Percentiles rank a stretch among this genome's conserved stretches.
Conservation (phyloP, 2,329 filamentous ascomycete genomes). For the Sporothrix sp. region DNA sequence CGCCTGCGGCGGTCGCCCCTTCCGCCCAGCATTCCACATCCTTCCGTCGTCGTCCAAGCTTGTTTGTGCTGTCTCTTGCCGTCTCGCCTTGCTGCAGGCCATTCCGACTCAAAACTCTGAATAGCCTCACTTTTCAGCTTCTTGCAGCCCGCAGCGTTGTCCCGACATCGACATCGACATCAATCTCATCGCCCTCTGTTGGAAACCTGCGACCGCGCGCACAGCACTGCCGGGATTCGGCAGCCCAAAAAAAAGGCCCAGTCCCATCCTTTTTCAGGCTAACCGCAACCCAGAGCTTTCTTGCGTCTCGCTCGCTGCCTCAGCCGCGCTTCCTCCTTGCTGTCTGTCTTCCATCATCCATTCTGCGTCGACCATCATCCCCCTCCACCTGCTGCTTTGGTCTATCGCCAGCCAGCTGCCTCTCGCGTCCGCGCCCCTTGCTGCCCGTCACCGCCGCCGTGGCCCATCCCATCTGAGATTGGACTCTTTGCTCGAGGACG, state of each 20-base stretch:
- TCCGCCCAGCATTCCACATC: neutral
- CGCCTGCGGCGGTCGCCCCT: too few species aligned
- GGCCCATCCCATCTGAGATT: neutral
- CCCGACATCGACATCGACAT: too few species aligned
- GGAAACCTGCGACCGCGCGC: neutral
- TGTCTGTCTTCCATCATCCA: slow-evolving; percentile 9
- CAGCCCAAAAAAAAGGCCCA: neutral
- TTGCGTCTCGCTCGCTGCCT: slow-evolving; percentile 1
- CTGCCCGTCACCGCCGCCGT: neutral
- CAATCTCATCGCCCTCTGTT: neutral
- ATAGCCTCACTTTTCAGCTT: neutral
- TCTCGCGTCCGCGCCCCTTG: neutral
- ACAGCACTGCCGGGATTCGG: neutral
- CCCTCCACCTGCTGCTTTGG: neutral
- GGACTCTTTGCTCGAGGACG: neutral
- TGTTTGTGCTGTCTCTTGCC: neutral
- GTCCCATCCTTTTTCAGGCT: slow-evolving; percentile 6
- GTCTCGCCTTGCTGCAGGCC: neutral
- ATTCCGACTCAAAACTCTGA: neutral
- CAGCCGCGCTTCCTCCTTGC: slow-evolving; percentile 13
- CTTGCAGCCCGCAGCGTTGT: neutral
- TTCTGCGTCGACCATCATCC: neutral
- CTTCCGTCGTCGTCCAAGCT: neutral
- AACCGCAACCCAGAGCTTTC: slow-evolving; percentile 9
- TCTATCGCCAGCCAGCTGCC: neutral